A percentile compares a stretch with the other conserved stretches of the same genome.
These are phyloP conservation scores for Laguncularia racemosa DNA, from an alignment of 345 rosid genomes.

Conservation along the genomic window DNA sequence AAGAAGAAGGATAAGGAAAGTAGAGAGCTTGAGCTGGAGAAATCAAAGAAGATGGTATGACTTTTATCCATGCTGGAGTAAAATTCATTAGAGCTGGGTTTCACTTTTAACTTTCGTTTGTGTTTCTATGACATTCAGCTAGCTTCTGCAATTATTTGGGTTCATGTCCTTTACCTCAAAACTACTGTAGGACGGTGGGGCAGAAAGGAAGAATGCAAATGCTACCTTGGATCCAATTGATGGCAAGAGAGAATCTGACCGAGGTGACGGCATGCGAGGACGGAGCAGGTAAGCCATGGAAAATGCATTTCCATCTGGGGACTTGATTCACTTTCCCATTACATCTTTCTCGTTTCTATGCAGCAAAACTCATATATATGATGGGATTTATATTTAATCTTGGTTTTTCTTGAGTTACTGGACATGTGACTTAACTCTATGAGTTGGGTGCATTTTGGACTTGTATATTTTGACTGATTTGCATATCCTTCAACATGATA, in stretches of 20 bases:
- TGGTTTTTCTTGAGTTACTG: too few relatives aligned
- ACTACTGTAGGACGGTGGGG: slow-evolving; percentile 96
- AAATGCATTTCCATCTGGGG: neutral
- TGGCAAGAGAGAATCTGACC: slow-evolving; percentile 40
- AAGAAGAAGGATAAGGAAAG: slow-evolving; percentile 62
- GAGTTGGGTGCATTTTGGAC: too few relatives aligned
- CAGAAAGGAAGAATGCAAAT: slow-evolving; percentile 34
- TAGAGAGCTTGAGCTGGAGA: slow-evolving; percentile 44
- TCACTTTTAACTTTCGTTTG: slow-evolving; percentile 59
- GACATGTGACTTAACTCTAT: too few relatives aligned
- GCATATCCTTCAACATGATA: too few relatives aligned
- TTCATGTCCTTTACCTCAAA: slow-evolving; percentile 99
- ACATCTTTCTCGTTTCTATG: neutral
- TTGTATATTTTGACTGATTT: too few relatives aligned
- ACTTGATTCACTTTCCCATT: neutral
- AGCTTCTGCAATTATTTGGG: slow-evolving; percentile 99
- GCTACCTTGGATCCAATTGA: slow-evolving; percentile 33
- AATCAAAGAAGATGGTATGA: slow-evolving; percentile 66
- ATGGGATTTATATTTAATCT: too few relatives aligned
- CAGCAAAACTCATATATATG: too few relatives aligned
- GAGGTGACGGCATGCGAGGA: slow-evolving; percentile 53
- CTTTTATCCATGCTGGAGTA: slow-evolving; percentile 67
- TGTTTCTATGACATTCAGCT: slow-evolving; percentile 87
- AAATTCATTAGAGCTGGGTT: slow-evolving; percentile 28
- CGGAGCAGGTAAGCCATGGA: slow-evolving; percentile 40